Base-by-base conservation (phyloP, 768 basidiomycete genomes). In the Auricularia sp. region DNA sequence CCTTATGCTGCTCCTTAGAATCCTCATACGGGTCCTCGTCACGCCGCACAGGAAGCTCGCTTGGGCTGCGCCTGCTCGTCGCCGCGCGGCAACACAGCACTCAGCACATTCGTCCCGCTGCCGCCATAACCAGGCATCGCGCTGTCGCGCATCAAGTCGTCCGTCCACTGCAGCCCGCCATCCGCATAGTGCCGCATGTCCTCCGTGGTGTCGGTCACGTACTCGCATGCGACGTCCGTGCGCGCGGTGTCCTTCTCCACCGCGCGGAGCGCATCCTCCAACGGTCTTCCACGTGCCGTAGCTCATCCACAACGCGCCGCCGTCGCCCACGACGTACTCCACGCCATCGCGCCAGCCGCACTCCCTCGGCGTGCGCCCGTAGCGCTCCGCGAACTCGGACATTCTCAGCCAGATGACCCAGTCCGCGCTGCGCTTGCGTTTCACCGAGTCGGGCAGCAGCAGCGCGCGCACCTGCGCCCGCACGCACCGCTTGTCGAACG, bases 401-500 rank as follows among this genome's bases (percentile, higher is more conserved):
- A 83, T 75, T 16, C 83, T 84, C 67, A 82, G 16, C 70, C 90
- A 86, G 2, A 83, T 82, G 4, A 88, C 77, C 65, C 83, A 94
- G 56, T 95, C 91, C 3, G 81, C 76, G 51, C 51, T 29, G 66
- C 80, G 84, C 61, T 81, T 80, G 18, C 87, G 79, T 6, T 83
- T 82, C 6, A 87, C 78, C 59, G 90, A 69, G 68, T 93, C 91
- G 0, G 91, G 84, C 0, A 96, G 77, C 8, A 93, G 82, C 10
- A 93, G 77, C 0, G 86, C 78, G 3, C 87, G 83, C 36, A 95
- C 80, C 74, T 96, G 93, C 0, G 84, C 77, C 73, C 92, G 91
- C 70, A 94, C 90, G 3, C 92, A 81, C 2, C 90, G 84, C 74
- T 91, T 92, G 75, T 96, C 93, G 71, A 96, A 94, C 1, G 91